These are phyloP conservation scores for Rutstroemia sydowiana DNA, from an alignment of 2,329 filamentous ascomycete species.

Conservation along the genomic window DNA sequence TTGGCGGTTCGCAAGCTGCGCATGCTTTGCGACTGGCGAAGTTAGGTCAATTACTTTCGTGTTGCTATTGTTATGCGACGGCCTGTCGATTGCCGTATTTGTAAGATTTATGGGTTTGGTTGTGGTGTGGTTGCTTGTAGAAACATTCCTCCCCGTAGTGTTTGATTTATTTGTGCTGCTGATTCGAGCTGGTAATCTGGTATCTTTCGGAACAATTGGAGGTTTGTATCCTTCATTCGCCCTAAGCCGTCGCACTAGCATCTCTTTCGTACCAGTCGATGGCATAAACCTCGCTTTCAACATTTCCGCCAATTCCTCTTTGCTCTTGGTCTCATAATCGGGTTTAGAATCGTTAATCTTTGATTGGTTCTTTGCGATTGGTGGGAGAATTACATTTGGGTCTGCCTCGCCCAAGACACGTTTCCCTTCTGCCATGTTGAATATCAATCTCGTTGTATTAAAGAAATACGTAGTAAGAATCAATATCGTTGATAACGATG, in stretches of 20 bases:
- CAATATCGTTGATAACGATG: no score
- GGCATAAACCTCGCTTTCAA: neutral
- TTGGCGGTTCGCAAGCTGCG: no score
- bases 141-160: no score
- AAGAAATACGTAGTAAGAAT: no score
- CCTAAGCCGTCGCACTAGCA: neutral
- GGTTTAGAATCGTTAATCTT: neutral
- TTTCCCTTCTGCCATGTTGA: conserved; percentile 1
- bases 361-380: neutral
- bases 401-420: neutral
- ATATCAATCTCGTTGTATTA: no score
- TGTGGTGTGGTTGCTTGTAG: no score
- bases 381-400: neutral
- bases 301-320: neutral
- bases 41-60: no score
- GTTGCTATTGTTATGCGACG: no score
- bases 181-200: neutral
- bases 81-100: no score
- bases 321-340: neutral
- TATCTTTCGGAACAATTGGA: neutral
- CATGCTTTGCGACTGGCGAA: no score
- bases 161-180: no score
- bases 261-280: neutral
- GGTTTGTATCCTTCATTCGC: neutral
- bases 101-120: no score